Conservation (phyloP, 306 rosid genomes). For the Inga laurina region DNA sequence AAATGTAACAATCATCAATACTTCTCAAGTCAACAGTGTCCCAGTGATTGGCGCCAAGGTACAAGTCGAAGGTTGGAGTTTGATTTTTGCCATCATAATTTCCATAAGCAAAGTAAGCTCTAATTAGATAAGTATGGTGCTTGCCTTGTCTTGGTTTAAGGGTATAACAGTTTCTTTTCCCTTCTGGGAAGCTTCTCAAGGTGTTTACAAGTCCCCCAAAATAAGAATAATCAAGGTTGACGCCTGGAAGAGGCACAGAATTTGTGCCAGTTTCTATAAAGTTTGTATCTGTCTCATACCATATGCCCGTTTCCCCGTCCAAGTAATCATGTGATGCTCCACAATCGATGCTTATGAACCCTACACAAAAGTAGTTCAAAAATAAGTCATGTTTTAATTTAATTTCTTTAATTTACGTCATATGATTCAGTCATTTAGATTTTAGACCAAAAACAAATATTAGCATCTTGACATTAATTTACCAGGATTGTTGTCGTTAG, state of each 20-base stretch:
- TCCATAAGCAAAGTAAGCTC: conserved; percentile 5
- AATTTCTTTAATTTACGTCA: too few relatives aligned
- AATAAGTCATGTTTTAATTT: too few relatives aligned
- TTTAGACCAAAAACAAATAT: too few relatives aligned
- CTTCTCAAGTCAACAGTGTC: not conserved
- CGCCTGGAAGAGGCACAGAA: not conserved
- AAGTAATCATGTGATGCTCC: not conserved
- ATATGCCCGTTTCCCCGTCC: not conserved
- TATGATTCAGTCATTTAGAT: too few relatives aligned
- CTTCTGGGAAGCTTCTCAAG: not conserved
- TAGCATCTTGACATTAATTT: too few relatives aligned
- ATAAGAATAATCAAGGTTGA: not conserved
- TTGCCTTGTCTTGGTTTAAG: not conserved
- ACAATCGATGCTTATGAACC: conserved; percentile 15
- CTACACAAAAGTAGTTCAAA: too few relatives aligned
- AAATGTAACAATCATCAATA: rapidly evolving
- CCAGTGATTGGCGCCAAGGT: conserved; percentile 52
- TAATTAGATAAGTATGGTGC: not conserved
- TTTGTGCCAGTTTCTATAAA: not conserved
- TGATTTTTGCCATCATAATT: conserved; percentile 41
- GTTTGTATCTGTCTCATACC: not conserved
- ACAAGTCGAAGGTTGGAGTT: conserved; percentile 37
- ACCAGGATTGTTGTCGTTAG: too few relatives aligned
- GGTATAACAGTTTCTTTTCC: not conserved
- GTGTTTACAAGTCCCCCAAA: not conserved